A percentile compares a stretch with the other conserved stretches of the same genome.
Evolutionary conservation across 169 alveolate species (phyloP).

Genomic region (Cryptosporidium sp.): DNA sequence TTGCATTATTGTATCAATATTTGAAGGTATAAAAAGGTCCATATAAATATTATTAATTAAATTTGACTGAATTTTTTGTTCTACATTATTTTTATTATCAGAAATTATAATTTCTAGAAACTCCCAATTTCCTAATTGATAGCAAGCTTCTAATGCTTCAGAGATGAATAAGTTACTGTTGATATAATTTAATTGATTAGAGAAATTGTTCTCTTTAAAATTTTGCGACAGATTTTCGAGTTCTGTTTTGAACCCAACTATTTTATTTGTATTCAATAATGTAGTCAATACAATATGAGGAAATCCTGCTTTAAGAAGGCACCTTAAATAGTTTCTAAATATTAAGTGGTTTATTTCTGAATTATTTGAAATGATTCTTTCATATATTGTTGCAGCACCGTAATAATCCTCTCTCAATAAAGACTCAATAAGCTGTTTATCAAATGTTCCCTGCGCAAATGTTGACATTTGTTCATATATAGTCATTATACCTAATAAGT

Average conservation of each 20-base stretch:
- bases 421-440: slow-evolving; percentile 35
- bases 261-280: not conserved
- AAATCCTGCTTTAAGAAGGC: slow-evolving; percentile 63
- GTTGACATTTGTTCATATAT: slow-evolving; percentile 55
- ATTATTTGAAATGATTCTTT: slow-evolving; percentile 37
- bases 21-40: slow-evolving; percentile 62
- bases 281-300: slow-evolving; percentile 43
- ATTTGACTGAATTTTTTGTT: not conserved
- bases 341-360: slow-evolving; percentile 9
- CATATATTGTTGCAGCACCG: slow-evolving; percentile 54
- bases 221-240: not conserved
- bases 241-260: not conserved
- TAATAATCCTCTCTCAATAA: slow-evolving; percentile 46
- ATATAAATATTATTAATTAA: slow-evolving; percentile 19
- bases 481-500: slow-evolving; percentile 49
- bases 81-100: slow-evolving; percentile 4
- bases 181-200: not conserved
- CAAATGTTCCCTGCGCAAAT: not conserved
- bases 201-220: not conserved
- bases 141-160: slow-evolving; percentile 72
- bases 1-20: slow-evolving; percentile 42
- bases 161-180: slow-evolving; percentile 8
- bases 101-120: slow-evolving; percentile 20
- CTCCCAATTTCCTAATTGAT: slow-evolving; percentile 57
- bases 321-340: slow-evolving; percentile 30